phyloP scores from a whole-genome alignment of 2,329 filamentous ascomycete species.

The Trichoderma pleuroti region DNA sequence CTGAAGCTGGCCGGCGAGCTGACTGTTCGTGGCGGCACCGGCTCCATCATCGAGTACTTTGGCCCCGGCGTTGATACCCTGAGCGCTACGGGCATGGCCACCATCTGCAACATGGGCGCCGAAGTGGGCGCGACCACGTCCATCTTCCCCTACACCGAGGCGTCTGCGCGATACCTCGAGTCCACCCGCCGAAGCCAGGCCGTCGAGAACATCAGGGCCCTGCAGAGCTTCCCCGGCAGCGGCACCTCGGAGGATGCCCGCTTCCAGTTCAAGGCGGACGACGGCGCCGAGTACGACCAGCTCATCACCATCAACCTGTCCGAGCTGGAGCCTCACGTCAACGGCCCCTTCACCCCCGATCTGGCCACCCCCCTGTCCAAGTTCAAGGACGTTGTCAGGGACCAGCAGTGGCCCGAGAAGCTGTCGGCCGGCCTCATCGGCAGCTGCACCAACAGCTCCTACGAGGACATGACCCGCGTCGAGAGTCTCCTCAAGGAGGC shows the following conservation, averaged over 20 bases:
- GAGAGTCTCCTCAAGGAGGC: constrained; percentile 93
- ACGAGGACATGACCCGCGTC: constrained; percentile 96
- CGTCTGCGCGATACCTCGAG: constrained; percentile 79
- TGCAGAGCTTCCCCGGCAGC: constrained; percentile 49
- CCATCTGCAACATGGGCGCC: constrained; percentile 82
- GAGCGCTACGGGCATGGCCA: constrained; percentile 90
- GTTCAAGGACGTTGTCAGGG: constrained; percentile 79
- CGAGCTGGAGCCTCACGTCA: constrained; percentile 89
- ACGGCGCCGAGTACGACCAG: constrained; percentile 82
- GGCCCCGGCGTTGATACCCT: constrained; percentile 85
- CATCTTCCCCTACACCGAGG: constrained; percentile 85
- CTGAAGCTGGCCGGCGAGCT: constrained; percentile 82
- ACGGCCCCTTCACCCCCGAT: constrained; percentile 95
- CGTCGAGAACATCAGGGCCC: constrained; percentile 62
- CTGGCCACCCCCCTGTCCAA: constrained; percentile 86
- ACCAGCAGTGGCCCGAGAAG: constrained; percentile 85
- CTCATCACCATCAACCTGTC: constrained; percentile 88
- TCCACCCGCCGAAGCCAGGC: constrained; percentile 69
- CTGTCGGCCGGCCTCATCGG: constrained; percentile 93
- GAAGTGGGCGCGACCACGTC: constrained; percentile 96
- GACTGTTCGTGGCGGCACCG: constrained; percentile 90
- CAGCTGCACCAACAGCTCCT: constrained; percentile 98
- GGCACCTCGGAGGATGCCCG: constrained; percentile 44
- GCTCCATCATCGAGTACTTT: constrained; percentile 91
- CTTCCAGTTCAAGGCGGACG: constrained; percentile 72